phyloP scores from a whole-genome alignment of 306 rosid species.

The Mimosa pudica region DNA sequence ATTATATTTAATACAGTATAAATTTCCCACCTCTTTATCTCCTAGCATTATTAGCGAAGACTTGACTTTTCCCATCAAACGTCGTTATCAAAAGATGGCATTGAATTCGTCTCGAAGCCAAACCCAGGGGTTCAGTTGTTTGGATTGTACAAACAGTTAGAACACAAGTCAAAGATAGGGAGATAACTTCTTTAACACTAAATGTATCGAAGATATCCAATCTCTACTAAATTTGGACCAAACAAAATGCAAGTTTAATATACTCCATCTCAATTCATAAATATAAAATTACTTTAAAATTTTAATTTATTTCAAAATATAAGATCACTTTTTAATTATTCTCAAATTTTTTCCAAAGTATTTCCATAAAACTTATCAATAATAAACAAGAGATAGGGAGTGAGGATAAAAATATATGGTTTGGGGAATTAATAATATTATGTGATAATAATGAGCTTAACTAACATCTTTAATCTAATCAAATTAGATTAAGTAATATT shows the following conservation, averaged over 20 bases:
- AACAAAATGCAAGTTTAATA: background rate
- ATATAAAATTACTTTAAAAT: too few relatives aligned
- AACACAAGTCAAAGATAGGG: background rate
- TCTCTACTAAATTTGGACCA: background rate
- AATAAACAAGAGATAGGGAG: too few relatives aligned
- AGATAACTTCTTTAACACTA: background rate
- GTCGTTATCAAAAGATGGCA: slow-evolving; percentile 1
- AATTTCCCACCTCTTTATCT: background rate
- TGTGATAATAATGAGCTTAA: too few relatives aligned
- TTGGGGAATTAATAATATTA: too few relatives aligned
- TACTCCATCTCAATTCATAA: too few relatives aligned
- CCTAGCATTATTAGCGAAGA: background rate
- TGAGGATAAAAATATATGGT: too few relatives aligned
- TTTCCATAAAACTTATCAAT: too few relatives aligned
- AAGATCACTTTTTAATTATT: too few relatives aligned
- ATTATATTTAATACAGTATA: background rate
- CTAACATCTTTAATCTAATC: too few relatives aligned
- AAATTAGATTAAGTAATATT: too few relatives aligned
- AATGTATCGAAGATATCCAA: background rate
- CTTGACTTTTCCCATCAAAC: slow-evolving; percentile 8
- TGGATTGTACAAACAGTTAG: background rate
- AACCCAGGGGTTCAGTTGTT: background rate
- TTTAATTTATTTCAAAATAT: too few relatives aligned
- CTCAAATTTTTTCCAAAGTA: too few relatives aligned
- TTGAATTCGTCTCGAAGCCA: background rate